A percentile compares a stretch with the other conserved stretches of the same genome.
phyloP scores from a whole-genome alignment of 768 basidiomycete genomes.

The Hericium coralloides region DNA sequence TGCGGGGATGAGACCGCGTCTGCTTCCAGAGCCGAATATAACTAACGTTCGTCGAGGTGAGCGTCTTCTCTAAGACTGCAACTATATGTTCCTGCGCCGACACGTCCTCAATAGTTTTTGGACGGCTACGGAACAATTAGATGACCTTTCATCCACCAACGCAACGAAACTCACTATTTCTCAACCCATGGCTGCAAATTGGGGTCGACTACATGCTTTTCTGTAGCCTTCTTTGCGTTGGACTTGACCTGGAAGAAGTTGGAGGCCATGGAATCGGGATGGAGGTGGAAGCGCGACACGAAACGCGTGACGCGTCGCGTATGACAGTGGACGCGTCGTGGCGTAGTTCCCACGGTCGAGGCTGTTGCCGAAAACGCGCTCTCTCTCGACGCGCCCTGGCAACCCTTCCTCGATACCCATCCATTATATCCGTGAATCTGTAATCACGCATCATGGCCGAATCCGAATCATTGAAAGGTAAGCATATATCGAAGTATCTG shows the following conservation, averaged over 20 bases:
- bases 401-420: neutral
- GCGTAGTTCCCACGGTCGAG: slow-evolving; percentile 1
- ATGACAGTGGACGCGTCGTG: slow-evolving; percentile 1
- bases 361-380: slow-evolving; percentile 8
- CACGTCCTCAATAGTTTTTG: slow-evolving; percentile 96
- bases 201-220: slow-evolving; percentile 35
- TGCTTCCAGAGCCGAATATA: neutral
- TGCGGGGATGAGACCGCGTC: slow-evolving; percentile 23
- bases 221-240: slow-evolving; percentile 11
- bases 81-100: slow-evolving; percentile 97
- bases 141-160: neutral
- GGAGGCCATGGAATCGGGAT: slow-evolving; percentile 36
- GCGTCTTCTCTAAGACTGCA: slow-evolving; percentile 81
- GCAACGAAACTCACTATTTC: slow-evolving; percentile 66
- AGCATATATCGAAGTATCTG: neutral
- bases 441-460: neutral
- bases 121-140: slow-evolving; percentile 49
- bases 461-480: neutral
- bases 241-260: slow-evolving; percentile 46
- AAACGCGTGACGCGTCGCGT: slow-evolving; percentile 11
- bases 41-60: slow-evolving; percentile 82
- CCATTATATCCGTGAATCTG: neutral
- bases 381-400: neutral
- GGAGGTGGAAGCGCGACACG: neutral
- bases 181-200: slow-evolving; percentile 92